Base-by-base conservation (phyloP, 257 asterid species). In the Voacanga thouarsii region DNA sequence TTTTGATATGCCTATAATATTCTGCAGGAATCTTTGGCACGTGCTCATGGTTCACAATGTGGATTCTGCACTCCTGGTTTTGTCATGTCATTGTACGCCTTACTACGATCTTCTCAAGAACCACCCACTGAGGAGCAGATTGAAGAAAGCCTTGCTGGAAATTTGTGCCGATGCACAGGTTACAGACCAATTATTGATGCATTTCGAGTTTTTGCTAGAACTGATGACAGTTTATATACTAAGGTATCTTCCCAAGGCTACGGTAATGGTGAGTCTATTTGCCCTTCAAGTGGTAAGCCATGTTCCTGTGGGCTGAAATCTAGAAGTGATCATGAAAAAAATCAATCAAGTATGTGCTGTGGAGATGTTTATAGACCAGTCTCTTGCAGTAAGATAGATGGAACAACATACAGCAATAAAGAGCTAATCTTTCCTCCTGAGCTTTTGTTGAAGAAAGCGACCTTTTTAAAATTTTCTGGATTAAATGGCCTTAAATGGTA, bases 31-130 rank as follows among this genome's bases (percentile, higher is more conserved):
- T 88, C 96, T 47, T 82, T 95, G 81, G 98, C 98, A 70, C 87
- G 79, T 14, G 81, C 93, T 60, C 99, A 95, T 86, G 99, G 98
- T 75, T 93, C 99, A 21, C 99, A 95, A 78, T 95, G 99, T 72
- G 99, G 99, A 69, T 95, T 93, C 82, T 95, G 99, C 86, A 95
- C 98, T 72, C 99, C 99, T 79, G 99, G 99, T 82, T 95, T 95
- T 78, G 76, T 93, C 61, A 95, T 95, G 97, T 95, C 99, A 80
- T 90, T 95, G 96, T 95, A 93, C 78, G 97, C 97, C 76, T 85
- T 95, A 53, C 82, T 95, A 56, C 87, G 99, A 79, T 95, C 99
- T 71, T 87, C 91, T 51, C 82, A 74, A 59, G 88, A 85, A 76
- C 89, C 88, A 57, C 99, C 99, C 44, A 89, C 90, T 61, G 87